phyloP scores from a whole-genome alignment of 2,329 filamentous ascomycete species.

The Aspergillus sp. region DNA sequence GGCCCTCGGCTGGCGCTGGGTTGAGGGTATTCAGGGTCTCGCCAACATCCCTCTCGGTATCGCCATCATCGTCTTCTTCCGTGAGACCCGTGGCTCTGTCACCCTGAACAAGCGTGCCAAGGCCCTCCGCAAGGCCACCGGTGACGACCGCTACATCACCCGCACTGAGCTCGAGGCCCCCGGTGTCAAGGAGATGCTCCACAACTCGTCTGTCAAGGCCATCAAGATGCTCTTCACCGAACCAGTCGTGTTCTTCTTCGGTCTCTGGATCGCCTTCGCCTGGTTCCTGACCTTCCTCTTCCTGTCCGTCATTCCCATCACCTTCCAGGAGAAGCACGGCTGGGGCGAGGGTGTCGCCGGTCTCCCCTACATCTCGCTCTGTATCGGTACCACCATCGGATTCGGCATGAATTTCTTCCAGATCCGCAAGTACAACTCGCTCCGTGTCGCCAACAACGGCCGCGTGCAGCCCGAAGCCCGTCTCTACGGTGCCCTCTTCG shows the following conservation, averaged over 20 bases:
- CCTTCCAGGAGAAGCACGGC: slow-evolving; percentile 46
- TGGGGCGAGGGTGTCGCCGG: slow-evolving; percentile 47
- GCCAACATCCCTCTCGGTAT: slow-evolving; percentile 46
- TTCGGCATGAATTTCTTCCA: slow-evolving; percentile 46
- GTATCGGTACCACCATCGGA: slow-evolving; percentile 43
- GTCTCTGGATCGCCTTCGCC: slow-evolving; percentile 48
- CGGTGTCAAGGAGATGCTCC: slow-evolving; percentile 36
- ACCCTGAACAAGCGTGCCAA: slow-evolving; percentile 46
- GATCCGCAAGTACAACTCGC: slow-evolving; percentile 44
- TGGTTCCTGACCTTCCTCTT: slow-evolving; percentile 52
- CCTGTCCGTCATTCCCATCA: slow-evolving; percentile 46
- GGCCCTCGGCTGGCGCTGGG: slow-evolving; percentile 48
- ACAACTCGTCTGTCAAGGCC: slow-evolving; percentile 46
- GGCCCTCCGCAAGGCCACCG: slow-evolving; percentile 41
- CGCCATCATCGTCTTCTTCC: slow-evolving; percentile 39
- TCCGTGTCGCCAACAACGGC: slow-evolving; percentile 28
- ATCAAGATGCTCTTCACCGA: slow-evolving; percentile 45
- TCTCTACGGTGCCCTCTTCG: slow-evolving; percentile 45
- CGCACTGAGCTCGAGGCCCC: slow-evolving; percentile 48
- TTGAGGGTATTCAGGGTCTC: slow-evolving; percentile 48
- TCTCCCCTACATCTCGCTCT: slow-evolving; percentile 47
- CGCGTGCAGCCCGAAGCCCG: slow-evolving; percentile 41
- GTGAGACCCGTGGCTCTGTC: slow-evolving; percentile 43
- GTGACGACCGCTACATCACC: slow-evolving; percentile 45
- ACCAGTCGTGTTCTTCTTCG: slow-evolving; percentile 45